These are phyloP conservation scores for Dentipellis fragilis DNA, from an alignment of 768 basidiomycete species.

Conservation along the genomic window DNA sequence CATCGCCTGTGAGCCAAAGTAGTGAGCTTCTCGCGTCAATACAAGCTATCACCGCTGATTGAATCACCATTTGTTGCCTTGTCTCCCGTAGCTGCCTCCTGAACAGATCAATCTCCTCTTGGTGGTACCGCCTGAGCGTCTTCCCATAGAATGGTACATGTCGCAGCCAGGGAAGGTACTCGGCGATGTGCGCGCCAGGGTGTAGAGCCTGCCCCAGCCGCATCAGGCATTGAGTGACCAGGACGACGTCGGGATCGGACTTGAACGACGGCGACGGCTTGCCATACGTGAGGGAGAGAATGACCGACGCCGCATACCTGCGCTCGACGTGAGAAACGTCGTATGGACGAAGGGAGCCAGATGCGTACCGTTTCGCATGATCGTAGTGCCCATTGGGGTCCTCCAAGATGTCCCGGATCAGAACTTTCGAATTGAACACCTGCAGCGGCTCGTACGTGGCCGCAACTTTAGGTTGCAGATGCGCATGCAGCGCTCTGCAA, in stretches of 20 bases:
- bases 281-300: conserved; percentile 30
- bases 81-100: conserved; percentile 20
- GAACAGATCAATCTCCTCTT: conserved; percentile 27
- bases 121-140: conserved; percentile 43
- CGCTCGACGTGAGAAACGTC: background rate
- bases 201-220: conserved; percentile 28
- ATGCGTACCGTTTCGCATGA: conserved; percentile 23
- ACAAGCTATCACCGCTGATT: background rate
- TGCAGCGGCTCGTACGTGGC: conserved; percentile 26
- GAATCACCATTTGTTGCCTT: conserved; percentile 20
- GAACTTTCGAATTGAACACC: conserved; percentile 20
- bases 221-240: conserved; percentile 23
- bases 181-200: conserved; percentile 26
- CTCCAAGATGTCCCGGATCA: conserved; percentile 25
- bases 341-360: background rate
- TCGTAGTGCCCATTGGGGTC: conserved; percentile 23
- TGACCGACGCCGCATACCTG: conserved; percentile 30
- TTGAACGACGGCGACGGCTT: conserved; percentile 29
- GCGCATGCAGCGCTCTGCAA: conserved; percentile 23
- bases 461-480: conserved; percentile 24
- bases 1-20: conserved; percentile 12
- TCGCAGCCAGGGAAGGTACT: conserved; percentile 26
- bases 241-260: conserved; percentile 24
- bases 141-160: conserved; percentile 47
- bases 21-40: background rate